These are phyloP conservation scores for Cardamine occulta DNA, from an alignment of 345 rosid genomes.

Conservation along the genomic window DNA sequence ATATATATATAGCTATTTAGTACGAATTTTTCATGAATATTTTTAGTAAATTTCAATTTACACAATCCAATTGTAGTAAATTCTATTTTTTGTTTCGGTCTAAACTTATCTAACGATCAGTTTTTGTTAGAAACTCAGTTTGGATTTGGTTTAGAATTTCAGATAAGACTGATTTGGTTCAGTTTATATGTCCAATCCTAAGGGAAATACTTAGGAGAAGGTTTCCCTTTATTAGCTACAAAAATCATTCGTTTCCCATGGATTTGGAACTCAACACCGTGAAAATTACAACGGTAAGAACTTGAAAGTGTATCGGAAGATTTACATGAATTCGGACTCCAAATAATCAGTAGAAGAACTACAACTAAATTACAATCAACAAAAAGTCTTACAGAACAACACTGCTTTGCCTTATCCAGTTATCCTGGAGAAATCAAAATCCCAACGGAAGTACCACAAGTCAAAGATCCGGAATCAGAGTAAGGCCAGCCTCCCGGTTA, in stretches of 20 bases:
- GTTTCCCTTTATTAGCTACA: background rate
- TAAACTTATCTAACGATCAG: background rate
- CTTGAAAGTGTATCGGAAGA: background rate
- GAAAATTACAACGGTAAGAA: background rate
- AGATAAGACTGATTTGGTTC: background rate
- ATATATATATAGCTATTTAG: too few species aligned
- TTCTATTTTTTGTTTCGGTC: too few species aligned
- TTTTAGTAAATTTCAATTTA: background rate
- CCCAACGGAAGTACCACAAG: slow-evolving; percentile 2
- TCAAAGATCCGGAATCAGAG: slow-evolving; percentile 48
- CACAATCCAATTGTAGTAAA: background rate
- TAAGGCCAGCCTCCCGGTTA: slow-evolving; percentile 70
- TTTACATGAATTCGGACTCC: slow-evolving; percentile 28
- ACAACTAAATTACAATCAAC: slow-evolving; percentile 11
- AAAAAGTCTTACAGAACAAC: slow-evolving; percentile 17
- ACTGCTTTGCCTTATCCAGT: slow-evolving; percentile 11
- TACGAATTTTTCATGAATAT: background rate
- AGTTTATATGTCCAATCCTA: background rate
- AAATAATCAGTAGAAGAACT: background rate
- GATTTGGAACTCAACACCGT: background rate
- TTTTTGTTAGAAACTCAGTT: background rate
- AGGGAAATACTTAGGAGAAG: background rate
- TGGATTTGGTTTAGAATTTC: background rate
- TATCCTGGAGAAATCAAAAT: slow-evolving; percentile 12
- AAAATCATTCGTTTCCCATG: background rate